Evolutionary conservation across 2,329 filamentous ascomycete species (phyloP), one percentile per base, ranked within the genome.

Genomic region (Cladophialophora chaetospira): DNA sequence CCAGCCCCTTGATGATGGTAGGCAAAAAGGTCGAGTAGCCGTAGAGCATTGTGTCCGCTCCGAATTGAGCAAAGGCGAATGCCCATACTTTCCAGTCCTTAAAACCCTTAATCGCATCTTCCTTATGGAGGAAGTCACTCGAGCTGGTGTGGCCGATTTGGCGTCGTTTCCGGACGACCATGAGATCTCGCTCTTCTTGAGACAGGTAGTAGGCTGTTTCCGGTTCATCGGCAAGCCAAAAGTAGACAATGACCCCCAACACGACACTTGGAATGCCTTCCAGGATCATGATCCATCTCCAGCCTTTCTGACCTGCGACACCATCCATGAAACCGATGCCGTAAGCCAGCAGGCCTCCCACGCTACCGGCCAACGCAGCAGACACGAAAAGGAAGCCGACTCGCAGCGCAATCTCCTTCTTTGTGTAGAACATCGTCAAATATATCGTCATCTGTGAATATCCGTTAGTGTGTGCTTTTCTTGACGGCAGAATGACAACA

Each of bases 1-100:
- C 86, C 49, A 92, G 81, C 3, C 81, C 84, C 38, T 82, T 77
- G 69, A 93, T 90, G 63, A 93, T 92, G 3, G 88, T 91, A 0
- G 89, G 89, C 42, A 93, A 73, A 68, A 92, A 92, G 0, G 87
- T 91, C 47, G 84, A 87, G 70, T 85, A 91, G 3, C 88, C 87
- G 66, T 92, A 92, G 0, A 92, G 77, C 83, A 91, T 88, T 1
- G 86, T 89, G 66, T 91, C 87, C 13, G 81, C 79, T 3, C 88
- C 87, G 67, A 91, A 91, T 69, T 90, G 87, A 4, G 78, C 87
- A 33, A 84, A 70, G 61, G 80, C 86, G 68, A 91, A 91, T 1
- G 80, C 73, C 79, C 85, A 90, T 21, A 89, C 82, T 69, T 88
- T 91, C 87, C 87, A 91, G 71, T 93, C 89, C 61, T 77, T 80